Base-by-base conservation (phyloP, 1,284 basidiomycete genomes). In the Mrakiaceae sp. region DNA sequence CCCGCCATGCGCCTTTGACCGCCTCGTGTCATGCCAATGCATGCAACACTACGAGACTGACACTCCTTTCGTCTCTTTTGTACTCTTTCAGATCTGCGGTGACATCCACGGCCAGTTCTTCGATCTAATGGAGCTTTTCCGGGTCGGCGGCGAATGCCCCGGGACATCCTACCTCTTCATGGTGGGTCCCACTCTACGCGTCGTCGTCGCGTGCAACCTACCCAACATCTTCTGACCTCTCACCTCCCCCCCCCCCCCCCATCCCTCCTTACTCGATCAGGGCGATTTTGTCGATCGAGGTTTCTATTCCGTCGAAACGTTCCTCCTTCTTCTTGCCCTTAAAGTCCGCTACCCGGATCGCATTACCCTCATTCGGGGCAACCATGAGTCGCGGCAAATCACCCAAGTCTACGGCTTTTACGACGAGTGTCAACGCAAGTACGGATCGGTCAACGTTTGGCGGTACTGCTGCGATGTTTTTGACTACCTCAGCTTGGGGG, bases 91-190 rank as follows among this genome's bases (percentile, higher is more conserved):
- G 91, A 94, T 98, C 77, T 98, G 96, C 74, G 95, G 95, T 27
- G 96, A 98, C 78, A 98, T 98, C 63, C 95, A 98, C 73, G 95
- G 95, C 10, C 95, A 98, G 74, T 98, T 98, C 76, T 96, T 89
- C 76, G 95, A 98, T 76, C 82, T 98, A 69, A 87, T 97, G 84
- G 93, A 98, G 78, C 82, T 98, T 60, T 98, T 98, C 82, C 87
- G 87, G 74, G 86, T 96, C 48, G 96, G 95, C 42, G 94, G 95
- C 11, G 86, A 86, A 72, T 98, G 93, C 77, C 95, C 95, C 62
- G 87, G 92, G 47, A 97, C 95, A 8, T 95, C 92, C 75, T 98
- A 98, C 77, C 86, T 98, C 65, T 98, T 98, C 81, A 95, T 98
- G 88, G 92, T 93, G 68, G 72, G 86, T 78, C 43, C 10, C 55